Evolutionary conservation across 1,139 yeast species (phyloP).

Genomic region (Nakaseomyces sp.): DNA sequence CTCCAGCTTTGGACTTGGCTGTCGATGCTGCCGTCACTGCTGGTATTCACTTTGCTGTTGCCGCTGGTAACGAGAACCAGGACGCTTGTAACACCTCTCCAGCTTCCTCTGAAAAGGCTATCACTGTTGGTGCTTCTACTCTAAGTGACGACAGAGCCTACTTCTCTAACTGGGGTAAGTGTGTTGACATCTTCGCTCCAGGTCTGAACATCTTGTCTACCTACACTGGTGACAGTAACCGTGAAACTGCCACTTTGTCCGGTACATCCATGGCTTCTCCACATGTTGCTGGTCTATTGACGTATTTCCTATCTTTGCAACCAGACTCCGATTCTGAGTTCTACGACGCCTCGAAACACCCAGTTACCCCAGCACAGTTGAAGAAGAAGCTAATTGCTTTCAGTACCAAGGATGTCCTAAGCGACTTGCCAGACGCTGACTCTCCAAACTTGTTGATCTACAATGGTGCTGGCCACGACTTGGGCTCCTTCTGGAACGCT

Average conservation of each 20-base stretch:
- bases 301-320: constrained; percentile 85
- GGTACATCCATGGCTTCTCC: constrained; percentile 99
- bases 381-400: constrained; percentile 78
- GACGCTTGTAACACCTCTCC: constrained; percentile 84
- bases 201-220: constrained; percentile 75
- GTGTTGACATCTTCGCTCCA: constrained; percentile 82
- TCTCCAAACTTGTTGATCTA: constrained; percentile 85
- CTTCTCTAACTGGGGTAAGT: constrained; percentile 73
- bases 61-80: constrained; percentile 80
- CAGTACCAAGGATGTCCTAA: constrained; percentile 62
- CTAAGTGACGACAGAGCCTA: constrained; percentile 67
- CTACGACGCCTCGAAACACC: constrained; percentile 45
- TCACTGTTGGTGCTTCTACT: constrained; percentile 79
- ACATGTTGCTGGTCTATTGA: constrained; percentile 81
- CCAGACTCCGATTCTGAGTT: constrained; percentile 77
- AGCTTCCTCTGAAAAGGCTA: constrained; percentile 65
- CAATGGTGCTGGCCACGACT: constrained; percentile 87
- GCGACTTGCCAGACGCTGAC: constrained; percentile 59
- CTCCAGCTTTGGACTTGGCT: constrained; percentile 73
- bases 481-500: constrained; percentile 59
- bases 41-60: constrained; percentile 77
- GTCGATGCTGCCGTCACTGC: constrained; percentile 77
- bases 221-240: constrained; percentile 67
- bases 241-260: constrained; percentile 81
- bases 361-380: constrained; percentile 74